Percentiles rank a stretch among this genome's conserved stretches.
These are phyloP conservation scores for Rasamsonia emersonii DNA, from an alignment of 2,329 filamentous ascomycete species.

Conservation along the genomic window DNA sequence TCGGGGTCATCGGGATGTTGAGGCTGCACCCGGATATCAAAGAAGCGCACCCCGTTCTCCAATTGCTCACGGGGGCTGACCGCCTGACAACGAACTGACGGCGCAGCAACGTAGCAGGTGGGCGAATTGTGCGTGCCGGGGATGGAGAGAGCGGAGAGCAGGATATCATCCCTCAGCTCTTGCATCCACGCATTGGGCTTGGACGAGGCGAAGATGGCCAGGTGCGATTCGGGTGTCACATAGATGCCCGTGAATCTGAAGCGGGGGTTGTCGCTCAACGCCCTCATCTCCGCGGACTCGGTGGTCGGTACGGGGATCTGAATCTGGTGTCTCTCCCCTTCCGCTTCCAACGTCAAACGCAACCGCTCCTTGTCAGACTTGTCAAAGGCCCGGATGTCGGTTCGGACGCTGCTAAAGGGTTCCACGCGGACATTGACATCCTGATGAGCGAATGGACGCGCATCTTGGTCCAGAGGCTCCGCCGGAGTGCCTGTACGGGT, in stretches of 20 bases:
- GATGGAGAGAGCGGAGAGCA: constrained; percentile 74
- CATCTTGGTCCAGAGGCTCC: constrained; percentile 39
- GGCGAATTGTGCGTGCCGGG: constrained; percentile 95
- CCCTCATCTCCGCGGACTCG: constrained; percentile 53
- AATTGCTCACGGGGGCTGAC: constrained; percentile 70
- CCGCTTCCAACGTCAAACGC: constrained; percentile 62
- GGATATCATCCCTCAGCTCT: constrained; percentile 59
- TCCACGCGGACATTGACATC: constrained; percentile 56
- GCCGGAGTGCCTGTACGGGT: constrained; percentile 37
- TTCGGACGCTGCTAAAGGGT: constrained; percentile 58
- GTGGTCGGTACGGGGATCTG: constrained; percentile 58
- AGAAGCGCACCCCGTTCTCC: constrained; percentile 82
- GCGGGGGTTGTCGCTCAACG: constrained; percentile 44
- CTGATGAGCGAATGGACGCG: constrained; percentile 52
- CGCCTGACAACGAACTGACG: constrained; percentile 87
- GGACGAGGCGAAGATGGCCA: constrained; percentile 61
- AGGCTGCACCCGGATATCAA: constrained; percentile 78
- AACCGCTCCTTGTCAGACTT: constrained; percentile 55
- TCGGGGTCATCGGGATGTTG: constrained; percentile 47
- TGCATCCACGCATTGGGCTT: constrained; percentile 73
- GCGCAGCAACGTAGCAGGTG: constrained; percentile 73
- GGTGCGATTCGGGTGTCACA: constrained; percentile 45
- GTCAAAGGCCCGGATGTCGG: constrained; percentile 54
- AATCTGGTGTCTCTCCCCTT: constrained; percentile 59
- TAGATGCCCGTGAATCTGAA: constrained; percentile 59